These are phyloP conservation scores for Euphorbia schlechtendalii DNA, from an alignment of 441 rosid genomes.

Conservation along the genomic window DNA sequence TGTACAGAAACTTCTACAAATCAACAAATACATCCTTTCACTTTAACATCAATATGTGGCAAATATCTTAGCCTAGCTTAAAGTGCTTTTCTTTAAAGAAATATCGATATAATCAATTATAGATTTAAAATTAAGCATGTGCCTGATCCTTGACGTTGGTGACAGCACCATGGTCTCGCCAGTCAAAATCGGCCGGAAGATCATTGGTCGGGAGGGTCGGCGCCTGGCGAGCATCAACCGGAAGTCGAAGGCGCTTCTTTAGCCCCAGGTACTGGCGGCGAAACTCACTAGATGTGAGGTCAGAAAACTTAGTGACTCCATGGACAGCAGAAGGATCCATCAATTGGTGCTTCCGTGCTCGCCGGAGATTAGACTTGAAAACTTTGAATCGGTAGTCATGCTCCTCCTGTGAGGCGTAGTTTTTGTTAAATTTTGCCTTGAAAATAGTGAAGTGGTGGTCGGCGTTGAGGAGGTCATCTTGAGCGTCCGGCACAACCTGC, in stretches of 20 bases:
- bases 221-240: constrained; percentile 68
- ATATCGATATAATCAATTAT: background rate
- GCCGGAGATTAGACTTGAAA: constrained; percentile 55
- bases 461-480: constrained; percentile 32
- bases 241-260: constrained; percentile 42
- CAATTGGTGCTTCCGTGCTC: constrained; percentile 64
- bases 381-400: constrained; percentile 62
- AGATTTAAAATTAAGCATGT: too few relatives aligned
- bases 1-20: constrained; percentile 8
- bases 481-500: constrained; percentile 51
- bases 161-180: constrained; percentile 91
- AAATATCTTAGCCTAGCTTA: too few relatives aligned
- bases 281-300: constrained; percentile 73
- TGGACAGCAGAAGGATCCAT: constrained; percentile 75
- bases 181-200: constrained; percentile 71
- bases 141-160: constrained; percentile 79
- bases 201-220: constrained; percentile 73
- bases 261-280: constrained; percentile 49
- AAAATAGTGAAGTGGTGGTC: constrained; percentile 66
- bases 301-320: constrained; percentile 89
- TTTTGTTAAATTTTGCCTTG: constrained; percentile 56
- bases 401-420: constrained; percentile 65
- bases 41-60: too few relatives aligned
- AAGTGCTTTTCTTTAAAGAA: too few relatives aligned
- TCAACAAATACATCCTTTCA: background rate